Evolutionary conservation across 1,139 yeast genomes (phyloP).

Genomic region (Arxiozyma heterogenica): DNA sequence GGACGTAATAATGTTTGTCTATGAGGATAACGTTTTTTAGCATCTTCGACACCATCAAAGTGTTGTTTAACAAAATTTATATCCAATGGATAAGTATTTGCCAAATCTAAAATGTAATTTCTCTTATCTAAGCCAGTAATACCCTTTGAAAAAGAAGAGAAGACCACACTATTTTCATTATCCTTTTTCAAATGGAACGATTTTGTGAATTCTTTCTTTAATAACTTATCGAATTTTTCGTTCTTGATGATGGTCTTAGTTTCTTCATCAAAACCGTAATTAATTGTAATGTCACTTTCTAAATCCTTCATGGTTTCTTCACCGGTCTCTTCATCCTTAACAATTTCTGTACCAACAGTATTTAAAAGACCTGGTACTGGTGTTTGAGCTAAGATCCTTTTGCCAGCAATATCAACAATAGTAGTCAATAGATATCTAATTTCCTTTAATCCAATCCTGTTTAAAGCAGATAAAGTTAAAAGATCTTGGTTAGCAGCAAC

Average conservation of each 20-base stretch:
- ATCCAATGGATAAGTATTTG: slow-evolving; percentile 79
- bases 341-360: slow-evolving; percentile 29
- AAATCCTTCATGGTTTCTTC: slow-evolving; percentile 29
- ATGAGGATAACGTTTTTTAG: slow-evolving; percentile 64
- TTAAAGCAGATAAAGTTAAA: slow-evolving; percentile 58
- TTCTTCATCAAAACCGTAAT: slow-evolving; percentile 70
- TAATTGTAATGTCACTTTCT: slow-evolving; percentile 23
- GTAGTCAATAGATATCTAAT: slow-evolving; percentile 68
- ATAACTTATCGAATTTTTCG: slow-evolving; percentile 43
- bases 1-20: slow-evolving; percentile 68
- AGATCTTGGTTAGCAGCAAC: slow-evolving; percentile 75
- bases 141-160: slow-evolving; percentile 80
- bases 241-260: slow-evolving; percentile 38
- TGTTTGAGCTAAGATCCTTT: slow-evolving; percentile 81
- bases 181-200: slow-evolving; percentile 59
- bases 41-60: slow-evolving; percentile 35
- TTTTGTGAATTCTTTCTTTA: slow-evolving; percentile 57
- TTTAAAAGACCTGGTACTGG: slow-evolving; percentile 94
- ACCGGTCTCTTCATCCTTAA: slow-evolving; percentile 30
- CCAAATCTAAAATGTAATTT: slow-evolving; percentile 73
- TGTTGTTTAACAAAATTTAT: slow-evolving; percentile 57
- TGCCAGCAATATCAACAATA: slow-evolving; percentile 83
- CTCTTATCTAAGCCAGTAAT: slow-evolving; percentile 79
- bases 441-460: slow-evolving; percentile 55
- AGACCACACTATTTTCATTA: slow-evolving; percentile 44